Evolutionary conservation across 306 rosid species (phyloP).

Genomic region (Arachis stenosperma): DNA sequence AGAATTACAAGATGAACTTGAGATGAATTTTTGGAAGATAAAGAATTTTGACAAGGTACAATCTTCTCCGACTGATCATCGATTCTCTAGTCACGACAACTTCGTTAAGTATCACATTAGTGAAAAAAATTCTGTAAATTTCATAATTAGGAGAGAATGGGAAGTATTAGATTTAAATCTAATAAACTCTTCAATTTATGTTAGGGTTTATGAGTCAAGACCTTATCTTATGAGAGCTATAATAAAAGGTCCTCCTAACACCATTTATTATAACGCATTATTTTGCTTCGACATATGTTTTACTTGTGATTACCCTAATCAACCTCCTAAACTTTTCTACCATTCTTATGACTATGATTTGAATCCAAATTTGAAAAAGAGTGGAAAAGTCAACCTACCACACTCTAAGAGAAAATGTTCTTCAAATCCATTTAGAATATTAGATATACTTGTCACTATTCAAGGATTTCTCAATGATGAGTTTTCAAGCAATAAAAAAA

Average conservation of each 20-base stretch:
- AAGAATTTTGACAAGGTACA: slow-evolving; percentile 26
- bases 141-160: slow-evolving; percentile 23
- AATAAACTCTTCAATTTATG: slow-evolving; percentile 19
- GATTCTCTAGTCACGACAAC: neutral
- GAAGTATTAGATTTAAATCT: neutral
- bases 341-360: slow-evolving; percentile 24
- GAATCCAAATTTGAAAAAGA: neutral
- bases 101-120: neutral
- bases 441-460: slow-evolving; percentile 23
- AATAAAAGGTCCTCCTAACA: slow-evolving; percentile 31
- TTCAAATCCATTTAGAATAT: neutral
- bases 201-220: slow-evolving; percentile 34
- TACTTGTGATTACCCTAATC: slow-evolving; percentile 25
- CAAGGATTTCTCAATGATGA: neutral
- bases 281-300: slow-evolving; percentile 47
- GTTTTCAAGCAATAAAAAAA: neutral
- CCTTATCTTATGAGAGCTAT: slow-evolving; percentile 43
- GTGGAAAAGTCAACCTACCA: slow-evolving; percentile 1
- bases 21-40: slow-evolving; percentile 15
- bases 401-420: no score
- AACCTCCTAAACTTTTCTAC: slow-evolving; percentile 29
- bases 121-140: no score
- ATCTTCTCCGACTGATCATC: slow-evolving; percentile 28
- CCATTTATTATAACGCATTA: slow-evolving; percentile 36
- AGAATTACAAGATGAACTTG: slow-evolving; percentile 32